phyloP scores from a whole-genome alignment of 257 asterid species.

The Euphrasia confusa region DNA sequence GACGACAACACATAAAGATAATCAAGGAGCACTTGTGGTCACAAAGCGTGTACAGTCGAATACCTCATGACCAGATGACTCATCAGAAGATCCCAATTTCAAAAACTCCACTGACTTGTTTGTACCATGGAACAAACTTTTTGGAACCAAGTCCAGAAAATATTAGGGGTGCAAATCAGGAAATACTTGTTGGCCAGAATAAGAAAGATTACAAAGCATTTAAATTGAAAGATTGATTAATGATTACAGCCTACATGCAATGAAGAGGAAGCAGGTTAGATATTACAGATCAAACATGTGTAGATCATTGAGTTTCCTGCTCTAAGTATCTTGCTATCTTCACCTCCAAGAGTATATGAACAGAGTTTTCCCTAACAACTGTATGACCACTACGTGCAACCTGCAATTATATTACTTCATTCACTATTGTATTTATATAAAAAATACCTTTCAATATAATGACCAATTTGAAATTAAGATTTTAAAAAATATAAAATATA shows the following conservation, averaged over 20 bases:
- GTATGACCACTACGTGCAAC: constrained; percentile 92
- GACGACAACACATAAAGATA: neutral
- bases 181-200: neutral
- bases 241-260: constrained; percentile 73
- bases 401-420: constrained; percentile 39
- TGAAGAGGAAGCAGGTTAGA: constrained; percentile 93
- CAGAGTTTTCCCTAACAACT: constrained; percentile 78
- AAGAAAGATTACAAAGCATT: neutral
- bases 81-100: constrained; percentile 77
- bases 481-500: neutral
- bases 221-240: neutral
- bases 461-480: neutral
- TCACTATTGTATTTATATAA: constrained; percentile 16
- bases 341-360: constrained; percentile 88
- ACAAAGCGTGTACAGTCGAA: constrained; percentile 12
- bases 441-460: constrained; percentile 3
- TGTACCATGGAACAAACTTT: too few species aligned
- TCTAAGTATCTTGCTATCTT: constrained; percentile 64
- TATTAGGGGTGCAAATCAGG: neutral
- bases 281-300: constrained; percentile 97
- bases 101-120: constrained; percentile 20
- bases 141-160: too few species aligned
- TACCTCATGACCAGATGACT: constrained; percentile 74
- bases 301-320: constrained; percentile 84
- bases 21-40: constrained; percentile 14